These are phyloP conservation scores for Nannochloropsis salina DNA, from an alignment of 108 stramenopile genomes.

Conservation along the genomic window DNA sequence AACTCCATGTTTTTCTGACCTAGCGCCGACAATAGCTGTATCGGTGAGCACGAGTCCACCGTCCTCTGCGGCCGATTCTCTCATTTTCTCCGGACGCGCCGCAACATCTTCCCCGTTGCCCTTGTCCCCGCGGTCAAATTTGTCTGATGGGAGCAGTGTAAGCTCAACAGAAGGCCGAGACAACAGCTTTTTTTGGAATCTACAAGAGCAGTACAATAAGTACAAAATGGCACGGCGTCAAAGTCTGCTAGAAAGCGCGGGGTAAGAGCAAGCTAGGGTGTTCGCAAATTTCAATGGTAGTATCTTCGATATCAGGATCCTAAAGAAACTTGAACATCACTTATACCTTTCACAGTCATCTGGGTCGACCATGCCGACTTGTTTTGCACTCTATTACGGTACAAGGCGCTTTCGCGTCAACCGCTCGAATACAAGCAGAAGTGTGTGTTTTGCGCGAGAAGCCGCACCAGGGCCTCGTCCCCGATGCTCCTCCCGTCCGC, in stretches of 20 bases:
- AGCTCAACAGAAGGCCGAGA: not conserved
- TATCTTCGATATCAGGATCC: no score
- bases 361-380: not conserved
- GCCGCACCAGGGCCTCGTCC: not conserved
- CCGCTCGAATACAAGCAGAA: not conserved
- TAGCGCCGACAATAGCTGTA: not conserved
- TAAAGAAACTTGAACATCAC: no score
- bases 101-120: not conserved
- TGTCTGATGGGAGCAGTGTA: not conserved
- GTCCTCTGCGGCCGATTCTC: not conserved
- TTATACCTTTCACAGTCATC: not conserved
- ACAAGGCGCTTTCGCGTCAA: not conserved
- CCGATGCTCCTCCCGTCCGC: not conserved
- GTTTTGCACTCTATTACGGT: not conserved
- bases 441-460: not conserved
- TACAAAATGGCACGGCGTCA: not conserved
- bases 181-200: not conserved
- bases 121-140: not conserved
- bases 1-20: not conserved
- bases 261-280: not conserved
- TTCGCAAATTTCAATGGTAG: no score
- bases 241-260: slow-evolving; percentile 12
- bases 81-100: not conserved
- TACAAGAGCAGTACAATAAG: not conserved
- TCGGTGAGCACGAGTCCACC: not conserved